Evolutionary conservation across 768 basidiomycete species (phyloP).

Genomic region (Serendipita indica): DNA sequence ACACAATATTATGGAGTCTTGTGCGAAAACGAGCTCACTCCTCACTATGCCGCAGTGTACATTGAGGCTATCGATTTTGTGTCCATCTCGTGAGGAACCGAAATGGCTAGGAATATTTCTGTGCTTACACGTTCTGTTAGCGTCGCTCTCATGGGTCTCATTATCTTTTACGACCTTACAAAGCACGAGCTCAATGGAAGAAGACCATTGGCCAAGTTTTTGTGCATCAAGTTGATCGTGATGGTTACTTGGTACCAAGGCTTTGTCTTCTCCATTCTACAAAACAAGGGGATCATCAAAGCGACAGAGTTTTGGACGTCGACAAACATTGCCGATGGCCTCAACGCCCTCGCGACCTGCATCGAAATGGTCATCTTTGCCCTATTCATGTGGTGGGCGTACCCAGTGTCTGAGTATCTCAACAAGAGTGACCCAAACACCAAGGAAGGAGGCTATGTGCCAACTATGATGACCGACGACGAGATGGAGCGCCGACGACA

Average conservation of each 20-base stretch:
- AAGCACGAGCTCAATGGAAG: constrained; percentile 63
- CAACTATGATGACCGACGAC: constrained; percentile 23
- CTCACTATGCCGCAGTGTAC: constrained; percentile 52
- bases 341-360: constrained; percentile 68
- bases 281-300: constrained; percentile 48
- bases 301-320: constrained; percentile 72
- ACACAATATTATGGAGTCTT: constrained; percentile 54
- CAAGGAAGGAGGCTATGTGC: background rate
- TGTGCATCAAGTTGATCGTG: constrained; percentile 74
- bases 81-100: constrained; percentile 50
- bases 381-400: constrained; percentile 70
- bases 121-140: constrained; percentile 2
- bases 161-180: constrained; percentile 71
- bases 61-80: constrained; percentile 60
- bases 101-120: background rate
- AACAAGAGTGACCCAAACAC: background rate
- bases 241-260: constrained; percentile 83
- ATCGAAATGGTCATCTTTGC: constrained; percentile 88
- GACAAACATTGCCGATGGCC: constrained; percentile 70
- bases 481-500: constrained; percentile 18
- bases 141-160: constrained; percentile 70
- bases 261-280: constrained; percentile 53
- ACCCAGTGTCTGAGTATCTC: constrained; percentile 51
- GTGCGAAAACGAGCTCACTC: constrained; percentile 47
- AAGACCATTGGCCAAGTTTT: constrained; percentile 70